Percentiles rank a stretch among this genome's conserved stretches.
Conservation (phyloP, 2,329 filamentous ascomycete species). For the Sclerotinia glacialis region DNA sequence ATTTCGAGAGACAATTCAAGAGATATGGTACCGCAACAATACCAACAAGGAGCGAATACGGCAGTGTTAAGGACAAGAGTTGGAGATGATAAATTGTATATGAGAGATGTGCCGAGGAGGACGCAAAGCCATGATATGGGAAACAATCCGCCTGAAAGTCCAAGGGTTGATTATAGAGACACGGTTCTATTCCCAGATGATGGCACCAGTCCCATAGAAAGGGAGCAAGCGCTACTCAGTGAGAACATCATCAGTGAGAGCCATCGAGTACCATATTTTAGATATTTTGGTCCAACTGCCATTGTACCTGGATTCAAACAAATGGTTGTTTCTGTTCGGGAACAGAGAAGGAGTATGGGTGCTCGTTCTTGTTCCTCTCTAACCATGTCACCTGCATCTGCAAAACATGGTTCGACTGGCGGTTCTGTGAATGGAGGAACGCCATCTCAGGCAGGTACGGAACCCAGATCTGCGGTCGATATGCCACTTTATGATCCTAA, state of each 20-base stretch:
- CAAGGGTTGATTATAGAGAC: slow-evolving; percentile 28
- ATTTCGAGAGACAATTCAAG: background rate
- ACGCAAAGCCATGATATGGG: background rate
- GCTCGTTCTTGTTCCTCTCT: slow-evolving; percentile 31
- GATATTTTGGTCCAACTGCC: slow-evolving; percentile 86
- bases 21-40: slow-evolving; percentile 13
- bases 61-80: background rate
- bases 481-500: slow-evolving; percentile 74
- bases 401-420: slow-evolving; percentile 25
- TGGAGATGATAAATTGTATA: background rate
- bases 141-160: background rate
- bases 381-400: slow-evolving; percentile 35
- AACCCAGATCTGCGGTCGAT: slow-evolving; percentile 38
- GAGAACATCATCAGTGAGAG: slow-evolving; percentile 44
- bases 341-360: slow-evolving; percentile 57
- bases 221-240: slow-evolving; percentile 2
- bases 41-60: background rate
- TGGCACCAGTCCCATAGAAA: slow-evolving; percentile 37
- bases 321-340: slow-evolving; percentile 77
- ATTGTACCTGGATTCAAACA: slow-evolving; percentile 92
- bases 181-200: slow-evolving; percentile 32
- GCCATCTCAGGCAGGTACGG: slow-evolving; percentile 29
- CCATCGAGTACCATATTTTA: slow-evolving; percentile 78
- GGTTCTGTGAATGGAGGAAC: slow-evolving; percentile 29
- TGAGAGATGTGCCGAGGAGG: background rate